These are phyloP conservation scores for Megacollybia marginata DNA, from an alignment of 768 basidiomycete genomes.

Conservation along the genomic window DNA sequence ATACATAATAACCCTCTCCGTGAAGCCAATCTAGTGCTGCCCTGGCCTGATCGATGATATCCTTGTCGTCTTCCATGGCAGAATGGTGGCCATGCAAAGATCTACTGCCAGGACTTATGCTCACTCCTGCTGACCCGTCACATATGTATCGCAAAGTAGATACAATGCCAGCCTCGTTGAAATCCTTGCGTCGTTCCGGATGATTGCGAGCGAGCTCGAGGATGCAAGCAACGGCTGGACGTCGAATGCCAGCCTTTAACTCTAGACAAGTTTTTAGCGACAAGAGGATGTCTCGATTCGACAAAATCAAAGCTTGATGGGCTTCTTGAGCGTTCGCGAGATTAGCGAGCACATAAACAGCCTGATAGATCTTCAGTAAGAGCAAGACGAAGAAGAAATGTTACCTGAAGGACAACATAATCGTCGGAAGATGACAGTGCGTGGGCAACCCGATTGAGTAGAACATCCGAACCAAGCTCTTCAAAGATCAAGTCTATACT, in stretches of 20 bases:
- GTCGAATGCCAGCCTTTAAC: slow-evolving; percentile 46
- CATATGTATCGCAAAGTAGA: slow-evolving; percentile 21
- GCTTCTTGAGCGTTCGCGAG: slow-evolving; percentile 51
- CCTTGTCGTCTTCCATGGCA: slow-evolving; percentile 48
- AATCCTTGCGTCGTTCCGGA: background rate
- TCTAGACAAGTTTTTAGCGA: slow-evolving; percentile 56
- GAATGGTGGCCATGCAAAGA: background rate
- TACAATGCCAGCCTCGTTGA: slow-evolving; percentile 30
- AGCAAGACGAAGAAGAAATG: slow-evolving; percentile 1
- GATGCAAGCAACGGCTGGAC: slow-evolving; percentile 56
- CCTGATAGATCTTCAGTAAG: slow-evolving; percentile 20
- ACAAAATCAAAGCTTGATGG: slow-evolving; percentile 47
- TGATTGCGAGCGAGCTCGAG: slow-evolving; percentile 36
- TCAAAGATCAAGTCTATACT: slow-evolving; percentile 57
- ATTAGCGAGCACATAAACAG: slow-evolving; percentile 59
- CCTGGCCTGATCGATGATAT: slow-evolving; percentile 50
- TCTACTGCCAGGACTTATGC: slow-evolving; percentile 22
- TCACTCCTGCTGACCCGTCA: slow-evolving; percentile 7
- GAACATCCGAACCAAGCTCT: slow-evolving; percentile 37
- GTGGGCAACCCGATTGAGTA: slow-evolving; percentile 38
- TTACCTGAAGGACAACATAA: slow-evolving; percentile 49
- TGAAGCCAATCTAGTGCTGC: slow-evolving; percentile 47
- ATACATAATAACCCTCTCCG: too few species aligned
- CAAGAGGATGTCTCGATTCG: slow-evolving; percentile 41
- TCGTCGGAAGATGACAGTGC: slow-evolving; percentile 47